Evolutionary conservation across 495 filamentous ascomycete species (phyloP).

Genomic region (Aspergillus homomorphus): DNA sequence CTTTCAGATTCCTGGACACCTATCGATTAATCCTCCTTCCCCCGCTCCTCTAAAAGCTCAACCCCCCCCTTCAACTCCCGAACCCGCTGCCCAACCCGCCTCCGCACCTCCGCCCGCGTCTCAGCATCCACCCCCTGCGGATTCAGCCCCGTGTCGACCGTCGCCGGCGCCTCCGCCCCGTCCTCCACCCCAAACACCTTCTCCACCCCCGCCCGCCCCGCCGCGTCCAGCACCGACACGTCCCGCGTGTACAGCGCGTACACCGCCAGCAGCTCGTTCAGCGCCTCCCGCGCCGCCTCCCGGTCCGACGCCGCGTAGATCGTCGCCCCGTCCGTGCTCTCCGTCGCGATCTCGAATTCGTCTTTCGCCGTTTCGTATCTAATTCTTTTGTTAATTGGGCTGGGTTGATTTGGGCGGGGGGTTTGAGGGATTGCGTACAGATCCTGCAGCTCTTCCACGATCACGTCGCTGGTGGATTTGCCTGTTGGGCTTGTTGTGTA

Average conservation of each 20-base stretch:
- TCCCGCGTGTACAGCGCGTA: constrained; percentile 36
- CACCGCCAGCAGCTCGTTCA: constrained; percentile 36
- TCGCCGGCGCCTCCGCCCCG: constrained; percentile 9
- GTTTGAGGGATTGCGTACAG: constrained; percentile 21
- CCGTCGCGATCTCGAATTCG: constrained; percentile 48
- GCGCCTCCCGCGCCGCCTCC: constrained; percentile 42
- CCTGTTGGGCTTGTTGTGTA: constrained; percentile 13
- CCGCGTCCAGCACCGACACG: constrained; percentile 8
- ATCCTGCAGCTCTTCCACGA: constrained; percentile 45
- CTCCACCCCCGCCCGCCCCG: neutral
- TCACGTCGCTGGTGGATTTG: constrained; percentile 30
- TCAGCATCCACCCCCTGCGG: constrained; percentile 24
- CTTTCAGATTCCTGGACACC: too few relatives aligned
- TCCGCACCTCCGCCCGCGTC: constrained; percentile 37
- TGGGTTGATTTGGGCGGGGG: neutral
- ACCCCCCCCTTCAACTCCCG: constrained; percentile 44
- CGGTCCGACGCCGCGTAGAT: constrained; percentile 50
- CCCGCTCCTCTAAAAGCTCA: constrained; percentile 41
- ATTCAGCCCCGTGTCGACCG: constrained; percentile 34
- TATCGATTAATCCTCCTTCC: constrained; percentile 28
- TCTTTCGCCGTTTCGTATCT: constrained; percentile 44
- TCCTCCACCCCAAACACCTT: neutral
- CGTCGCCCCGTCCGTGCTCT: constrained; percentile 39
- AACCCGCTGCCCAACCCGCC: constrained; percentile 40
- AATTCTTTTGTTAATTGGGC: neutral